Evolutionary conservation across 208 protist genomes (phyloP).

Genomic region (Trypanosoma brucei): DNA sequence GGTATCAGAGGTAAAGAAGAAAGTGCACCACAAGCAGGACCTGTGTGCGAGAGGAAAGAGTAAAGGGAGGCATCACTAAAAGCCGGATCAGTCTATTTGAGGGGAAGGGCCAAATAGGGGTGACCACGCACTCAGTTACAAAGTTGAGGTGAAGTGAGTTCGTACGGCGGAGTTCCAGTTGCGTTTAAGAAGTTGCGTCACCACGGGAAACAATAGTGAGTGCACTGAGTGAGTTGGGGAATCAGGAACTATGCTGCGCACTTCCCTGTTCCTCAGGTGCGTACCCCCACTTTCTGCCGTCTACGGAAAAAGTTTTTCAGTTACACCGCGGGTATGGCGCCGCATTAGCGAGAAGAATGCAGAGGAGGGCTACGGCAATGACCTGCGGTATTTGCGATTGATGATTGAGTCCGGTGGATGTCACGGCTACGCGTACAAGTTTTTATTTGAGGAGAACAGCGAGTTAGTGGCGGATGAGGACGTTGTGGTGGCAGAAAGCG

Average conservation of each 20-base stretch:
- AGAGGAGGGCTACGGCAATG: conserved; percentile 71
- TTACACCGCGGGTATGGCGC: conserved; percentile 63
- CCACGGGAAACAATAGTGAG: no score
- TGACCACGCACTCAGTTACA: no score
- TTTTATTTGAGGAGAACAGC: conserved; percentile 57
- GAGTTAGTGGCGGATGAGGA: conserved; percentile 60
- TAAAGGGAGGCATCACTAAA: no score
- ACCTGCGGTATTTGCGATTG: conserved; percentile 68
- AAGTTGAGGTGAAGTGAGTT: no score
- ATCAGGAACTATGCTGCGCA: conserved; percentile 10
- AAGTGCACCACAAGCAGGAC: no score
- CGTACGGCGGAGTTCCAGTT: no score
- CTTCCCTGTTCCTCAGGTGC: conserved; percentile 9
- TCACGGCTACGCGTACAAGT: conserved; percentile 89
- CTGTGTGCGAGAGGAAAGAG: no score
- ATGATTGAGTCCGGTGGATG: conserved; percentile 86
- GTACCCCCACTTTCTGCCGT: conserved; percentile 32
- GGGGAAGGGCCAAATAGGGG: no score
- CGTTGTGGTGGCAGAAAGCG: conserved; percentile 50
- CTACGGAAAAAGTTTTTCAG: conserved; percentile 75
- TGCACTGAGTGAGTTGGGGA: no score
- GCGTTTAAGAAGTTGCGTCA: no score
- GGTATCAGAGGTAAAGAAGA: no score
- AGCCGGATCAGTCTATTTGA: no score
- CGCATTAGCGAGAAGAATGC: conserved; percentile 71